A percentile compares a stretch with the other conserved stretches of the same genome.
These are phyloP conservation scores for Verticillium tricorpus DNA, from an alignment of 2,329 filamentous ascomycete genomes.

Conservation along the genomic window DNA sequence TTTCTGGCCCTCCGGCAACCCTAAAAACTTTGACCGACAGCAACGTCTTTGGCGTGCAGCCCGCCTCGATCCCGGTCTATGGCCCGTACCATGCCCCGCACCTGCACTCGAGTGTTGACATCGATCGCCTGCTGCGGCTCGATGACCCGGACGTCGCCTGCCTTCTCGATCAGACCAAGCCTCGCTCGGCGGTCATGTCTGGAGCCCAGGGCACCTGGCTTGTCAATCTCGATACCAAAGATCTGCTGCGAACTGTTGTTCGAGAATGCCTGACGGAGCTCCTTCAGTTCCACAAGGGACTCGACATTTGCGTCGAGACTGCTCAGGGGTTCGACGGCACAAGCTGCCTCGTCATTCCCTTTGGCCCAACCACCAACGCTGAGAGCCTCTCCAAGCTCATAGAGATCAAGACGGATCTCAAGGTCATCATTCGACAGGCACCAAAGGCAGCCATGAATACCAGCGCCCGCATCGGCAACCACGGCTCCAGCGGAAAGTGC, in stretches of 20 bases:
- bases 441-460: constrained; percentile 29
- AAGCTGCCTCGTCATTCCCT: constrained; percentile 42
- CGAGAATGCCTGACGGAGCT: constrained; percentile 47
- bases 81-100: constrained; percentile 54
- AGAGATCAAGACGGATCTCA: constrained; percentile 34
- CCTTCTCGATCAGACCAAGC: constrained; percentile 35
- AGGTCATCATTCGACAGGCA: constrained; percentile 34
- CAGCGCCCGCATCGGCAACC: constrained; percentile 36
- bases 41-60: constrained; percentile 33
- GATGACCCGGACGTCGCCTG: constrained; percentile 32
- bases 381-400: constrained; percentile 39
- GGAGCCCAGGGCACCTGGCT: constrained; percentile 42
- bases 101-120: constrained; percentile 39
- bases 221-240: constrained; percentile 31
- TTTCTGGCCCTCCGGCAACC: constrained; percentile 50
- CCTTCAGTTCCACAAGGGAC: constrained; percentile 41
- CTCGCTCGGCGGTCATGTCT: constrained; percentile 45
- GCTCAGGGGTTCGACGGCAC: constrained; percentile 33
- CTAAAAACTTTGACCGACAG: constrained; percentile 38
- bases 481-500: constrained; percentile 44
- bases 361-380: constrained; percentile 45
- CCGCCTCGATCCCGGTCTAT: constrained; percentile 47
- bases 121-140: constrained; percentile 41
- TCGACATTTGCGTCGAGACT: constrained; percentile 41
- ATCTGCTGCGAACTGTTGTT: constrained; percentile 37